Evolutionary conservation across 495 filamentous ascomycete genomes (phyloP).

Genomic region (Evansstolkia leycettana): DNA sequence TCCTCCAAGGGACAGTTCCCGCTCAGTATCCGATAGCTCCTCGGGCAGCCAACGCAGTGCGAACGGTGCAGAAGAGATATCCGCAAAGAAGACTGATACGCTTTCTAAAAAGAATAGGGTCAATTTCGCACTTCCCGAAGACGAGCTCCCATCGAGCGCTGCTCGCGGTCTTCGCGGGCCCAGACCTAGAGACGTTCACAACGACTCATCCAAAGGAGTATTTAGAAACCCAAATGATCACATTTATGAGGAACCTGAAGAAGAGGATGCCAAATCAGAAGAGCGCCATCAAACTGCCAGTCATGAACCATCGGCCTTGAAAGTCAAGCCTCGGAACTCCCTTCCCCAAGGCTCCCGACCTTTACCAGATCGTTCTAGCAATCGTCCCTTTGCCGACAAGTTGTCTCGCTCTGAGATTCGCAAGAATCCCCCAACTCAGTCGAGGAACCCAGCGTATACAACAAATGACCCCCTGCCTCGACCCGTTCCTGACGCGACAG

Average conservation of each 20-base stretch:
- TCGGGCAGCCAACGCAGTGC: constrained; percentile 19
- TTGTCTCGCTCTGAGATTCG: constrained; percentile 62
- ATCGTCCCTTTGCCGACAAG: constrained; percentile 39
- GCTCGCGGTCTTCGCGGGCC: constrained; percentile 7
- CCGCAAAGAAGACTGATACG: constrained; percentile 8
- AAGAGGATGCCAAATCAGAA: constrained; percentile 18
- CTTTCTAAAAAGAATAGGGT: constrained; percentile 28
- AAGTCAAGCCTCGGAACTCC: constrained; percentile 42
- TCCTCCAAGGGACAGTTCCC: constrained; percentile 16
- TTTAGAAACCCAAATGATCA: constrained; percentile 57
- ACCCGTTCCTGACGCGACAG: constrained; percentile 10
- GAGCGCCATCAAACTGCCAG: constrained; percentile 21
- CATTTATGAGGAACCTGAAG: constrained; percentile 77
- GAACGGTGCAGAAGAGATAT: constrained; percentile 3
- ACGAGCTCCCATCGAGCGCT: constrained; percentile 8
- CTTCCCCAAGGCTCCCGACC: constrained; percentile 38
- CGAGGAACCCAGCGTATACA: constrained; percentile 59
- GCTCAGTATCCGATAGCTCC: constrained; percentile 39
- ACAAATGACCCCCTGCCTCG: constrained; percentile 40
- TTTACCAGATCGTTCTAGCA: constrained; percentile 24
- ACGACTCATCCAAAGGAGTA: constrained; percentile 29
- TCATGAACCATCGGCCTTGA: constrained; percentile 39
- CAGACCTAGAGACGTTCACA: constrained; percentile 22
- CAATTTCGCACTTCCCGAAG: constrained; percentile 27
- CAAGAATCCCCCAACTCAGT: constrained; percentile 64